phyloP scores from a whole-genome alignment of 192 early-diverging fungal genomes.

The Dissophora globulifera region DNA sequence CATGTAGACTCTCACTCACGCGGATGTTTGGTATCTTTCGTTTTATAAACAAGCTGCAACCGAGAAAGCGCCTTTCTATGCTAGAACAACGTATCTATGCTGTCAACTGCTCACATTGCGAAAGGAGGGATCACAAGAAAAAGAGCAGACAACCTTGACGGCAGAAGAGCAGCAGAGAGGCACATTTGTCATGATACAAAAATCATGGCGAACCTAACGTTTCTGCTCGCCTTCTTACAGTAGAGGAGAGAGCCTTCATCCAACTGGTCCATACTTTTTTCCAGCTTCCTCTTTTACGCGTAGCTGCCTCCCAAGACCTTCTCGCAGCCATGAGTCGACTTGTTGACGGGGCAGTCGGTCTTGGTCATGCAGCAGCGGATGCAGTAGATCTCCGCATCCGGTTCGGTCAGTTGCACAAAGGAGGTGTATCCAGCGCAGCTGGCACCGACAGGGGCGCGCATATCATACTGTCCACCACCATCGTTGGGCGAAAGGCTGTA shows the following conservation, averaged over 20 bases:
- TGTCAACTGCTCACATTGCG: no score
- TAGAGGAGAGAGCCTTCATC: neutral
- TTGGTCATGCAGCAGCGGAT: constrained; percentile 57
- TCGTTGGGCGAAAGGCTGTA: constrained; percentile 50
- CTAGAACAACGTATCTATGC: no score
- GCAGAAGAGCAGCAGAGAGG: no score
- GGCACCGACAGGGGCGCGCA: constrained; percentile 52
- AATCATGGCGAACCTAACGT: constrained; percentile 41
- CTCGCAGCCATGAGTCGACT: constrained; percentile 42
- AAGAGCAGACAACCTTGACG: no score
- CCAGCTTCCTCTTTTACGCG: constrained; percentile 1
- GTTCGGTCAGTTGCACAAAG: constrained; percentile 61
- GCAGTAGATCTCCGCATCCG: constrained; percentile 53
- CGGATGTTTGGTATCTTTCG: no score
- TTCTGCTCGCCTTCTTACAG: constrained; percentile 49
- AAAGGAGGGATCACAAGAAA: no score
- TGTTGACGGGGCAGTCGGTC: constrained; percentile 29
- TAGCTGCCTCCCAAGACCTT: constrained; percentile 28
- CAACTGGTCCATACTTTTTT: no score
- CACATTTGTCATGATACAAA: no score
- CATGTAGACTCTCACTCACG: no score
- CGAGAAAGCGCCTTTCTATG: neutral
- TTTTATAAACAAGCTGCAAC: neutral
- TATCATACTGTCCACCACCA: constrained; percentile 64
- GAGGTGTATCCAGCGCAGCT: constrained; percentile 47